These are phyloP conservation scores for Populus tremula DNA, from an alignment of 345 rosid species.

Conservation along the genomic window DNA sequence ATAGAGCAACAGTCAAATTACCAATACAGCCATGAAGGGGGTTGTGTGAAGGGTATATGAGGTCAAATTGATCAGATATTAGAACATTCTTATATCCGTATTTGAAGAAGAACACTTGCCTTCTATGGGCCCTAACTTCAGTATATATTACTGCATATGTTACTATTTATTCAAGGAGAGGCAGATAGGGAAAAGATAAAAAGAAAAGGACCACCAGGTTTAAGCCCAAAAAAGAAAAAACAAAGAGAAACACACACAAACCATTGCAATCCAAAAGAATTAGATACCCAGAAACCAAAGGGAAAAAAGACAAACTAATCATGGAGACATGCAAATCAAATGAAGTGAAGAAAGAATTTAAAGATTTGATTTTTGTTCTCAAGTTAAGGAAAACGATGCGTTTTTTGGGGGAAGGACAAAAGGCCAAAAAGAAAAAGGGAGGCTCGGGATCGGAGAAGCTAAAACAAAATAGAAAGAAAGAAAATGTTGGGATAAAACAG, in stretches of 20 bases:
- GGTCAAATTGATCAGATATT: not conserved
- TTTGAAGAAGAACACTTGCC: not conserved
- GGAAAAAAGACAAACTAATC: not conserved
- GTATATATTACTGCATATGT: not conserved
- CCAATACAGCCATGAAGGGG: not conserved
- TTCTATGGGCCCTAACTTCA: not conserved
- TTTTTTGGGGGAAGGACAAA: slow-evolving; percentile 33
- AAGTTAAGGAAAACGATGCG: not conserved
- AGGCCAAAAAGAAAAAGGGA: slow-evolving; percentile 26
- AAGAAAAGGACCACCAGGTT: too few species aligned
- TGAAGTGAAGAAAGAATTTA: slow-evolving; percentile 1
- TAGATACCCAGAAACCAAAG: slow-evolving; percentile 6
- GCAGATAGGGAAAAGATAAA: not conserved
- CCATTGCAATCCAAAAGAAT: not conserved
- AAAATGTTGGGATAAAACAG: not conserved
- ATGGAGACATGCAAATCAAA: not conserved
- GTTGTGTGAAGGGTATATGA: not conserved
- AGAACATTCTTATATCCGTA: not conserved
- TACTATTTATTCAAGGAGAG: not conserved
- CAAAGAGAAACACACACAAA: not conserved
- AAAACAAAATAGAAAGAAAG: slow-evolving; percentile 1
- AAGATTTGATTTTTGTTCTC: not conserved
- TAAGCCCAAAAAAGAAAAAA: not conserved
- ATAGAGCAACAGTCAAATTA: not conserved
- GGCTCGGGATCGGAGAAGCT: slow-evolving; percentile 60